Evolutionary conservation across 352 stramenopile species (phyloP), one percentile per base, ranked within the genome.

Genomic region (Pythium biforme): DNA sequence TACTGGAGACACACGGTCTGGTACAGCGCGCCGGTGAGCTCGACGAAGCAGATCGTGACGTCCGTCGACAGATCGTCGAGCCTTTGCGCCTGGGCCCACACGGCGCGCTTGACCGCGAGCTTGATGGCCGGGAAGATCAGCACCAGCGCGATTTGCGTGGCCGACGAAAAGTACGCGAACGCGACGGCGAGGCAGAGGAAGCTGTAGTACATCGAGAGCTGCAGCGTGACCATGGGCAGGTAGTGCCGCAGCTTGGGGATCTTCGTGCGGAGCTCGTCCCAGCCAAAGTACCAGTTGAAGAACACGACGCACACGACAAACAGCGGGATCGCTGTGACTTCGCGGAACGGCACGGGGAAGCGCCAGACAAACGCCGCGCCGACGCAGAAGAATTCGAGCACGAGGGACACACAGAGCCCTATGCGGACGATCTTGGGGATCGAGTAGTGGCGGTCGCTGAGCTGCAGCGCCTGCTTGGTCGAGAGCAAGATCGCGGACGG

Each of bases 11-110:
- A 80, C 25, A 73, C 31, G 5, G 73, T 60, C 26, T 76, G 73
- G 51, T 70, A 71, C 51, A 77, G 53, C 6, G 61, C 57, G 7
- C 53, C 62, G 19, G 69, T 68, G 20, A 79, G 71, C 56, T 79
- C 71, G 7, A 76, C 60, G 12, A 79, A 60, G 55, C 68, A 77
- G 5, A 82, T 69, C 20, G 69, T 76, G 19, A 82, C 69, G 25
- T 79, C 71, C n/a, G 74, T 72, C 27, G 60, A 75, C n/a, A 82
- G 41, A 50, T 79, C 74, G 27, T 55, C 69, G 10, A 82, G 61
- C 14, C 64, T 61, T n/a, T 66, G 59, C 23, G 71, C 69, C 3
- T 74, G 49, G 22, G 55, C 41, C 71, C 74, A 79, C 4, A 65
- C 54, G 11, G 56, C 46, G 4, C 63, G 63, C 40, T 75, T 76